Base-by-base conservation (phyloP, 331 rosid genomes). In the Erythrophleum ivorense region DNA sequence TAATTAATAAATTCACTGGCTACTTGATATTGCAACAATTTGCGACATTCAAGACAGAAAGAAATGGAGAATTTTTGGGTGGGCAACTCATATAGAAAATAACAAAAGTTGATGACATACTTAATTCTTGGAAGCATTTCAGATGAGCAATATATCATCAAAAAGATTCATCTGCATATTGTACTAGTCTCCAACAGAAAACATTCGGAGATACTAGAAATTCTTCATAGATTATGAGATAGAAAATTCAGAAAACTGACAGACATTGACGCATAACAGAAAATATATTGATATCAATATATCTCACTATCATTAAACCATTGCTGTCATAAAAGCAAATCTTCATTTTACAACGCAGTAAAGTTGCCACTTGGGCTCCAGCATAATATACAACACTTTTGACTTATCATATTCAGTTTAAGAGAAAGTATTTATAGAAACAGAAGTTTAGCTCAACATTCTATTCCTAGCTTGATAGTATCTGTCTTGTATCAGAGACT, bases 141-240 rank as follows among this genome's bases (percentile, higher is more conserved):
- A 36, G 19, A 67, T 6, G 11, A 38, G 31, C 63, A 57, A 31
- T 33, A 62, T 29, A 31, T 33, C 43, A 62, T 62, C 3, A 4
- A 33, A 1, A 63, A 63, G 19, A 34, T 3, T 33, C n/a, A 63
- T 63, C 45, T 63, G 9, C 19, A 34, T 12, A 63, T 33, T 12
- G n/a, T 34, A 12, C 38, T 59, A 59, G 66, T 59, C 14, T 59
- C 64, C 5, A 4, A 24, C 38, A 59, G 5, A 11, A 29, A 59
- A 59, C 4, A 59, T 59, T 9, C 19, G 52, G 41, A 65, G 41
- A 21, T 34, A 43, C 62, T 29, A 33, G 49, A 15, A 31, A 54
- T 29, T 74, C n/a, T 65, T 64, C n/a, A 67, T 41, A 64, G 64
- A 64, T 66, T 60, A 65, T 41, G 69, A 75, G 62, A 74, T 34